Evolutionary conservation across 306 rosid genomes (phyloP), one percentile per base, ranked within the genome.

Genomic region (Prunus kanzakura): DNA sequence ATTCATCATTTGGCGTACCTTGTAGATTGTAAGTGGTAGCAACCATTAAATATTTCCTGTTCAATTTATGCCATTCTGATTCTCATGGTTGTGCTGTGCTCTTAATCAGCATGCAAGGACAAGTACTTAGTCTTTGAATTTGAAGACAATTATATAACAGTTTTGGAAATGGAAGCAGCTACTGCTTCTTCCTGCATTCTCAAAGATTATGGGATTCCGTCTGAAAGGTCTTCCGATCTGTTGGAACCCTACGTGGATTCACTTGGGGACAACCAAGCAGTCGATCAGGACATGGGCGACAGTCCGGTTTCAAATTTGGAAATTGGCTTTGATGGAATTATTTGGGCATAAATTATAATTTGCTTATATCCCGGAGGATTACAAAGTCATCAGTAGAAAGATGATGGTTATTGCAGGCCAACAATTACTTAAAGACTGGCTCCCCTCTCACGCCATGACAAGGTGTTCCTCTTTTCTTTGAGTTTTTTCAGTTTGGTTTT

Each of bases 1-100:
- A 89, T 95, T 71, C 93, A 81, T 79, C 99, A 95, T 91, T 87
- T 95, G 62, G 96, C 96, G 1, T 92, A 90, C 87, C 97, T 95
- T 58, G 76, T 95, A 35, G 97, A 95, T 75, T 85, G 99, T 95
- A 81, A 90, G 97, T 78, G 45, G 22, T 61, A 25, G 25, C 75
- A 64, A 57, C 47, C 80, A 35, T 56, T n/a, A 29, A 46, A 75
- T 67, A 56, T 41, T 74, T 11, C 32, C 29, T 72, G 32, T 69
- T 73, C 47, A 18, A 47, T 54, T 52, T 66, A 22, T 63, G 62
- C 56, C 41, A 14, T 75, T 50, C 25, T 3, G n/a, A 70, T 69
- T 74, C 82, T 86, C 25, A 79, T 16, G 15, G 67, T 71, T 83
- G 61, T 57, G 70, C 67, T 72, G 49, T 83, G 78, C 54, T 69